phyloP scores from a whole-genome alignment of 176 grass and related monocot species.

The Cenchrus fungigraminus region DNA sequence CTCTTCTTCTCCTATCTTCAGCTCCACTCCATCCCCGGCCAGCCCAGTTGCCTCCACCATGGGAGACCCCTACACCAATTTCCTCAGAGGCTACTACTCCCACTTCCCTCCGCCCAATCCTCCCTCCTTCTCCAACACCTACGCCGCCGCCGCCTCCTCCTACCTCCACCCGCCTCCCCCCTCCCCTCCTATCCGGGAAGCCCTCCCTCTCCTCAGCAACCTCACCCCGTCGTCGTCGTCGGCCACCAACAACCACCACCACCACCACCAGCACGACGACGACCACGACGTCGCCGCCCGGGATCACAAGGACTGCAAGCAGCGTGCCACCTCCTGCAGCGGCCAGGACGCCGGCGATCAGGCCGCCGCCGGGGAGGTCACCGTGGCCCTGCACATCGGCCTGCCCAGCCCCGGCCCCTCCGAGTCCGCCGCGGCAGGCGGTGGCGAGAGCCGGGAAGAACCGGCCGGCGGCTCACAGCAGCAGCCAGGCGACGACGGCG shows the following conservation, averaged over 20 bases:
- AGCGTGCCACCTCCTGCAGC: not conserved
- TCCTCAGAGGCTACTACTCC: slow-evolving; percentile 55
- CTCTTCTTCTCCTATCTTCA: slow-evolving; percentile 41
- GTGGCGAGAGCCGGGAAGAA: not conserved
- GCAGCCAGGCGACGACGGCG: not conserved
- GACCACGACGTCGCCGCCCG: not conserved
- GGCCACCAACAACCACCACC: not conserved
- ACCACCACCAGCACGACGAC: too few relatives aligned
- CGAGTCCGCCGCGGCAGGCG: slow-evolving; percentile 12
- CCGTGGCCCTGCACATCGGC: slow-evolving; percentile 77
- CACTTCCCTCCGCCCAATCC: slow-evolving; percentile 31
- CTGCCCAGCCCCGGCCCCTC: slow-evolving; percentile 60
- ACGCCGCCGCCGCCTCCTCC: slow-evolving; percentile 27
- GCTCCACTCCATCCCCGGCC: slow-evolving; percentile 15
- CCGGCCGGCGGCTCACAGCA: not conserved
- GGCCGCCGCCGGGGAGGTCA: slow-evolving; percentile 50
- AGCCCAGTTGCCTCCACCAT: slow-evolving; percentile 31
- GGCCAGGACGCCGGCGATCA: slow-evolving; percentile 32
- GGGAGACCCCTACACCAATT: slow-evolving; percentile 64
- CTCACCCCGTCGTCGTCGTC: slow-evolving; percentile 50
- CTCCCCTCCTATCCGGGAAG: slow-evolving; percentile 74
- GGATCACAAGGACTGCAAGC: slow-evolving; percentile 23
- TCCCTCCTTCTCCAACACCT: slow-evolving; percentile 29
- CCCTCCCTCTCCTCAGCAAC: slow-evolving; percentile 70
- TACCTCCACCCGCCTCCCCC: slow-evolving; percentile 47